Base-by-base conservation (phyloP, 768 basidiomycete genomes). In the Tricholoma hemisulphureum region DNA sequence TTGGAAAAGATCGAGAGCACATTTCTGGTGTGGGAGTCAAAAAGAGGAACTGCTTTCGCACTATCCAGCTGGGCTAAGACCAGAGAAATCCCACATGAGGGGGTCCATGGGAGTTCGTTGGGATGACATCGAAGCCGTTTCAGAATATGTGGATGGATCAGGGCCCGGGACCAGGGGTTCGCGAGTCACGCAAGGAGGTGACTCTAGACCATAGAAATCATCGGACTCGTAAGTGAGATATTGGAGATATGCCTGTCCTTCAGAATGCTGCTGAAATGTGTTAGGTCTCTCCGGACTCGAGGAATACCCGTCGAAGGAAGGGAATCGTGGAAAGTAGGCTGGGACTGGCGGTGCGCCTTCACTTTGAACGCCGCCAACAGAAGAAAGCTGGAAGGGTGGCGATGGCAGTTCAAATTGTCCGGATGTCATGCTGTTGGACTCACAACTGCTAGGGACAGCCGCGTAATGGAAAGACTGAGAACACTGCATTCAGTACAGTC, bases 41-140 rank as follows among this genome's bases (percentile, higher is more conserved):
- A 41, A 21, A 45, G 41, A 9, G 14, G 8, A 45, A 45, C n/a
- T 45, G 20, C 6, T 16, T 16, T 39, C 14, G 10, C 50, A 37
- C 11, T 41, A 26, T n/a, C n/a, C n/a, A 35, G 13, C 51, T 50
- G 57, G 20, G 20, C 55, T 41, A 13, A 57, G 55, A n/a, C 21
- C 32, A 10, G 61, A 31, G 8, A 55, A 53, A 31, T 60, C 53
- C 65, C 65, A 66, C 20, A 53, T 23, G n/a, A 58, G 39, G 1
- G 63, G 56, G n/a, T 62, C 61, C 14, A 56, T 14, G 16, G 57
- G 49, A 18, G 56, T 9, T 24, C 29, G 26, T 8, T 24, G 16
- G 8, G 2, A 9, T 4, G 20, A 1, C 26, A 26, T 24, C 45
- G 45, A 8, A 46, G 26, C 3, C 45, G 26, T 45, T 13, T 20